Conservation (phyloP, 306 rosid species). For the Vigna unguiculata region DNA sequence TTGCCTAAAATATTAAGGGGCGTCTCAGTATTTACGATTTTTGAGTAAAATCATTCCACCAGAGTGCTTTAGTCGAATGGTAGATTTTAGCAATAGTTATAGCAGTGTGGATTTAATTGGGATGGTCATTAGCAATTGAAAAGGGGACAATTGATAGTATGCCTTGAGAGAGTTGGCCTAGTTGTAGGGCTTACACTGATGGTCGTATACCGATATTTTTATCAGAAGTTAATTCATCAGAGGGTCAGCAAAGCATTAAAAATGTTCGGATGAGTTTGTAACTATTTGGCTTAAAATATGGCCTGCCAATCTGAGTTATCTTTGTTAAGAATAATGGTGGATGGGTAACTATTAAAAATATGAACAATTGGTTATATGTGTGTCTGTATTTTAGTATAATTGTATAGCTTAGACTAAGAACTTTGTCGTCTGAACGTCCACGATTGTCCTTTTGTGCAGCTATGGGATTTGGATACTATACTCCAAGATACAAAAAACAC, state of each 20-base stretch:
- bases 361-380: constrained; percentile 12
- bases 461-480: constrained; percentile 78
- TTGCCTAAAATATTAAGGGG: background rate
- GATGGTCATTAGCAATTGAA: background rate
- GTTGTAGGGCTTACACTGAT: background rate
- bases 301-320: background rate
- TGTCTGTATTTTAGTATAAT: background rate
- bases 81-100: too few relatives aligned
- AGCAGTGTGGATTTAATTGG: background rate
- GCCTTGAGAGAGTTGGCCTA: background rate
- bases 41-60: background rate
- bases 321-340: background rate
- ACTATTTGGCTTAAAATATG: constrained; percentile 27
- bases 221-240: background rate
- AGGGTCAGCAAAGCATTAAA: background rate
- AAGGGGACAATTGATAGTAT: constrained; percentile 5
- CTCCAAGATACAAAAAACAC: constrained; percentile 58
- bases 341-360: constrained; percentile 1
- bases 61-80: too few relatives aligned
- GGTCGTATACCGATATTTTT: background rate
- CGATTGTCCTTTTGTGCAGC: constrained; percentile 49
- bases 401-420: constrained; percentile 5
- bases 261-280: background rate
- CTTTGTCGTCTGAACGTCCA: constrained; percentile 16
- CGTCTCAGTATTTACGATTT: background rate